Base-by-base conservation (phyloP, 2,329 filamentous ascomycete species). In the Sporothrix pseudoabietina region DNA sequence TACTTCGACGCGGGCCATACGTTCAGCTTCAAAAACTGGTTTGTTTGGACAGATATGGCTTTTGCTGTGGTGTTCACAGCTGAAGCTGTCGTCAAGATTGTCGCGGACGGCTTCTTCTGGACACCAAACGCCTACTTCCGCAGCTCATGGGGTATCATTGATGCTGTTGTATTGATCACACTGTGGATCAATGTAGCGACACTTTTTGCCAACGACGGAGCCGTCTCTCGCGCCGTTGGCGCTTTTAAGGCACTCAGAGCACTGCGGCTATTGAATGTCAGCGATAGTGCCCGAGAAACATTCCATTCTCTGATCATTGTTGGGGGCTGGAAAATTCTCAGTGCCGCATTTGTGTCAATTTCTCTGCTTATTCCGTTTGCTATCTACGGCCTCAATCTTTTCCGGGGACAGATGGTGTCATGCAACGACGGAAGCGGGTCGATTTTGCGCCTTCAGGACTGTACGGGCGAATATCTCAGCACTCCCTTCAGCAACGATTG, bases 171-270 rank as follows among this genome's bases (percentile, higher is more conserved):
- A 76, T 85, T 99, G 71, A 84, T 97, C 72, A 98, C 96, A 0
- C 87, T 99, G 9, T 98, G 96, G 95, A 91, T 98, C 79, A 98
- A 97, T 78, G 94, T 99, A 69, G 85, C 91, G 65, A 96, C 94
- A 0, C 89, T 95, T 1, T 86, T 99, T 71, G 88, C 88, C 78
- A 90, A 94, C 72, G 92, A 97, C 76, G 93, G 93, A 57, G 91
- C 91, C 72, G 91, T 98, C 72, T 97, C 95, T 5, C 87, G 96
- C 80, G 94, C 94, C 22, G 93, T 98, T 52, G 97, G 96, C 32
- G 96, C 96, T 19, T 98, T 99, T 86, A 99, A 99, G 84, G 96
- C 96, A 8, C 86, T 99, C 65, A 91, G 96, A 83, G 97, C 97
- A 66, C 85, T 99, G 70, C 90, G 96, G 57, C 83, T 99, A 72